Evolutionary conservation across 345 rosid species (phyloP).

Genomic region (Gossypium sturtianum): DNA sequence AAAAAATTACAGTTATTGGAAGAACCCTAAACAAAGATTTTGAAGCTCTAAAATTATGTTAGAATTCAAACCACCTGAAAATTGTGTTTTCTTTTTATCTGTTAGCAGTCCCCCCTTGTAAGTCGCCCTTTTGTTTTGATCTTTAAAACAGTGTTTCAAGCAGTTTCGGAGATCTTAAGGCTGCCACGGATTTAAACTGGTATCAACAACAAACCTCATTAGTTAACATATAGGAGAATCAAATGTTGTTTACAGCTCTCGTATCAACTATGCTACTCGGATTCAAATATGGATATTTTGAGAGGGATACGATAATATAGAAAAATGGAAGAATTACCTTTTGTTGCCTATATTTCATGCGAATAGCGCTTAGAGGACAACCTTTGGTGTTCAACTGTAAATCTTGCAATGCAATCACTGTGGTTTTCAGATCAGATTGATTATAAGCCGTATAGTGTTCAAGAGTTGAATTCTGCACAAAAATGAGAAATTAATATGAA

Average conservation of each 20-base stretch:
- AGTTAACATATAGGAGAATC: too few relatives aligned
- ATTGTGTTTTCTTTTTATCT: constrained; percentile 13
- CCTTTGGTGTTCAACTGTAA: constrained; percentile 57
- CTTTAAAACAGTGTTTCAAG: constrained; percentile 56
- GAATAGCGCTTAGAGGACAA: constrained; percentile 64
- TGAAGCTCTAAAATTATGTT: neutral
- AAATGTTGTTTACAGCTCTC: too few relatives aligned
- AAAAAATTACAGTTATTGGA: neutral
- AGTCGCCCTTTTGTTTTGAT: constrained; percentile 4
- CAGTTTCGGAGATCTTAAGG: constrained; percentile 50
- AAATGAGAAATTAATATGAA: neutral
- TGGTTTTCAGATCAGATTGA: constrained; percentile 47
- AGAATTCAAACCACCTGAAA: constrained; percentile 11
- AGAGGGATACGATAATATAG: too few relatives aligned
- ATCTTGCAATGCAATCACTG: constrained; percentile 58
- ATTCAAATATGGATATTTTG: too few relatives aligned
- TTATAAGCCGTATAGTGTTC: constrained; percentile 72
- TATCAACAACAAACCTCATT: neutral
- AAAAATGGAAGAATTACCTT: constrained; percentile 37
- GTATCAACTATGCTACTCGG: too few relatives aligned
- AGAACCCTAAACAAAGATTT: constrained; percentile 13
- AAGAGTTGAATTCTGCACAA: constrained; percentile 67
- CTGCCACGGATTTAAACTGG: constrained; percentile 80
- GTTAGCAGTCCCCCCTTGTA: constrained; percentile 22
- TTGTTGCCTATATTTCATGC: constrained; percentile 59